Evolutionary conservation across 2,329 filamentous ascomycete genomes (phyloP).

Genomic region (Aspergillus pseudoglaucus): DNA sequence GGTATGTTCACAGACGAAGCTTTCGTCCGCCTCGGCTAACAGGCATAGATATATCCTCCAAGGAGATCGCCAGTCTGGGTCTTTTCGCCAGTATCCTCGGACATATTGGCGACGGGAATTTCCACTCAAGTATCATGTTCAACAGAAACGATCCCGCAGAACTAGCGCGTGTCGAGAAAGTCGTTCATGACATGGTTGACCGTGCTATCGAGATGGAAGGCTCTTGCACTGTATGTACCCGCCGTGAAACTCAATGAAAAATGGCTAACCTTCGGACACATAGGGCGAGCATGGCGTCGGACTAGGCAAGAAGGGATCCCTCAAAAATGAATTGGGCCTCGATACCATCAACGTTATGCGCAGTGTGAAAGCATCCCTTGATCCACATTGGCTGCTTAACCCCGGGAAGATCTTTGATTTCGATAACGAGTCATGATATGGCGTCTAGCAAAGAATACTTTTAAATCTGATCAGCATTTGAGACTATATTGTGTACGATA

Average conservation of each 20-base stretch:
- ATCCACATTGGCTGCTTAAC: constrained; percentile 85
- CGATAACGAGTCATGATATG: constrained; percentile 5
- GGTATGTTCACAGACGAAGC: constrained; percentile 28
- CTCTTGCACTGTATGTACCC: constrained; percentile 62
- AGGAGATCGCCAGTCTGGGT: constrained; percentile 78
- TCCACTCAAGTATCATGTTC: constrained; percentile 90
- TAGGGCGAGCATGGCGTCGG: constrained; percentile 77
- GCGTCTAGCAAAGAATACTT: not conserved
- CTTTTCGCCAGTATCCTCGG: constrained; percentile 83
- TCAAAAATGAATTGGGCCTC: constrained; percentile 70
- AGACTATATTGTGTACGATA: too few relatives aligned
- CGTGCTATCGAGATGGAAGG: constrained; percentile 92
- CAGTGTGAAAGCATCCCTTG: constrained; percentile 71
- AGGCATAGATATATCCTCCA: constrained; percentile 69
- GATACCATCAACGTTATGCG: constrained; percentile 81
- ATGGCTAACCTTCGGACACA: constrained; percentile 5
- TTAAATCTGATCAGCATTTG: too few relatives aligned
- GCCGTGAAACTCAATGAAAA: not conserved
- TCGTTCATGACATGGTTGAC: constrained; percentile 84
- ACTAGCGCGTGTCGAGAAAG: constrained; percentile 67
- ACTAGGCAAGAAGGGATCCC: constrained; percentile 74
- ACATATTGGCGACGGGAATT: constrained; percentile 90
- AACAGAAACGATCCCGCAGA: constrained; percentile 63
- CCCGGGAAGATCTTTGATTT: constrained; percentile 85
- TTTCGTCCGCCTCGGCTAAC: constrained; percentile 8